A percentile compares a stretch with the other conserved stretches of the same genome.
Evolutionary conservation across 495 filamentous ascomycete species (phyloP).

Genomic region (Lasiosphaeria miniovina): DNA sequence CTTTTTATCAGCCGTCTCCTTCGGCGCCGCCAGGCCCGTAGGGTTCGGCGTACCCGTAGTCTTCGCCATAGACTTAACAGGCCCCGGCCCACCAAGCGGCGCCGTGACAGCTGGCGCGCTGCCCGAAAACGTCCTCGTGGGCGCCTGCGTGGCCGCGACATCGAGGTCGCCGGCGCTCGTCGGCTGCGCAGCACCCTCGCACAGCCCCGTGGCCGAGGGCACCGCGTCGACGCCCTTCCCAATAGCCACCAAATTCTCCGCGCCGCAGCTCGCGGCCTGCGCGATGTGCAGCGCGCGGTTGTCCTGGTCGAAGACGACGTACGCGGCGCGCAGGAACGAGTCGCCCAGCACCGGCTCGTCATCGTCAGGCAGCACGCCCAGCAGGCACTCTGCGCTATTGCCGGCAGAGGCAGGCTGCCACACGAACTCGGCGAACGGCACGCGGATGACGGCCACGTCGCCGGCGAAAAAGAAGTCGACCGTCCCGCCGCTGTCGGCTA

Average conservation of each 20-base stretch:
- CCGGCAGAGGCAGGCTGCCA: constrained; percentile 30
- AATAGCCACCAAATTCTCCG: constrained; percentile 24
- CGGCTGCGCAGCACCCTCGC: constrained; percentile 1
- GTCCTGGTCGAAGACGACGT: constrained; percentile 37
- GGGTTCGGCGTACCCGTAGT: background rate
- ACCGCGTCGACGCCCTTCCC: constrained; percentile 14
- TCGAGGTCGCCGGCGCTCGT: constrained; percentile 10
- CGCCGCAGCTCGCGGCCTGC: constrained; percentile 34
- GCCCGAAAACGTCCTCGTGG: constrained; percentile 14
- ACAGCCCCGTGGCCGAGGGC: constrained; percentile 12
- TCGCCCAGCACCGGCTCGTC: constrained; percentile 30
- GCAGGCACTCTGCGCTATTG: constrained; percentile 15
- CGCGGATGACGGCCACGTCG: constrained; percentile 46
- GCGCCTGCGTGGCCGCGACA: constrained; percentile 5
- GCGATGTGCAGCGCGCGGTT: constrained; percentile 34
- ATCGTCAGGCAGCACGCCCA: constrained; percentile 24
- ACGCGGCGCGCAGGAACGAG: constrained; percentile 32
- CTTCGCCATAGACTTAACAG: constrained; percentile 6
- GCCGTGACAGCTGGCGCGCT: constrained; percentile 5
- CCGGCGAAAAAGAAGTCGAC: constrained; percentile 59
- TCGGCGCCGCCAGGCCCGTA: background rate
- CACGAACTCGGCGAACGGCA: constrained; percentile 63
- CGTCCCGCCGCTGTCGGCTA: constrained; percentile 40
- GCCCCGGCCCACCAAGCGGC: constrained; percentile 8
- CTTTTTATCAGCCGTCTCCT: background rate